Evolutionary conservation across 108 stramenopile species (phyloP), one percentile per base, ranked within the genome.

Genomic region (Aurantiochytrium sp.): DNA sequence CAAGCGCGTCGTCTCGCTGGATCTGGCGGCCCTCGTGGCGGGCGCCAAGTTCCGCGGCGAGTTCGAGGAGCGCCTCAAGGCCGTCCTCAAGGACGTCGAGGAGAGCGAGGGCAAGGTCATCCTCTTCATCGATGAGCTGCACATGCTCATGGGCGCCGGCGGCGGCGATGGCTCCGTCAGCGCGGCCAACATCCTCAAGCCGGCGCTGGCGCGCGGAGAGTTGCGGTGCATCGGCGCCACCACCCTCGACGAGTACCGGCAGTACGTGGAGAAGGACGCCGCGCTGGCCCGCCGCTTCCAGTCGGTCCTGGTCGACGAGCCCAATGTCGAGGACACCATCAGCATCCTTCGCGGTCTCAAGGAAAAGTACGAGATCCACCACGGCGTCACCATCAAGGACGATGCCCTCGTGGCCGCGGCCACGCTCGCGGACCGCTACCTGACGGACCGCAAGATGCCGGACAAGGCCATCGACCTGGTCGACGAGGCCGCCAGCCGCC

Each of bases 11-110:
- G 93, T 97, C 31, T 96, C 97, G 4, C 88, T 98, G 48, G 97
- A 99, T 81, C 97, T 99, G 96, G 98, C 97, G 48, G 96, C 96
- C 8, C 89, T 99, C 3, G 95, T 99, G 3, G 98, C 98, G 1
- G 98, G 98, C 21, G 97, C 97, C 59, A 98, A 98, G 88, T 99
- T 97, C 89, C 92, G 97, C 50, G 98, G 98, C 65, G 98, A 99
- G 69, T 99, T 99, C 86, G 98, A 99, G 90, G 98, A 99, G 88
- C 93, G 98, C 21, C 90, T 99, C 19, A 93, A 95, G 65, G 96
- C 97, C 4, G 97, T 99, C 4, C 88, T 99, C 87, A 97, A 97
- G 69, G 98, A 99, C 93, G 96, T 97, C 45, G 95, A 95, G 54
- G 92, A 92, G 54, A 93, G 95, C 17, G 93, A 96, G 21, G 97